Conservation (phyloP, 164 flowering plant genomes). For the Kingdonia uniflora region DNA sequence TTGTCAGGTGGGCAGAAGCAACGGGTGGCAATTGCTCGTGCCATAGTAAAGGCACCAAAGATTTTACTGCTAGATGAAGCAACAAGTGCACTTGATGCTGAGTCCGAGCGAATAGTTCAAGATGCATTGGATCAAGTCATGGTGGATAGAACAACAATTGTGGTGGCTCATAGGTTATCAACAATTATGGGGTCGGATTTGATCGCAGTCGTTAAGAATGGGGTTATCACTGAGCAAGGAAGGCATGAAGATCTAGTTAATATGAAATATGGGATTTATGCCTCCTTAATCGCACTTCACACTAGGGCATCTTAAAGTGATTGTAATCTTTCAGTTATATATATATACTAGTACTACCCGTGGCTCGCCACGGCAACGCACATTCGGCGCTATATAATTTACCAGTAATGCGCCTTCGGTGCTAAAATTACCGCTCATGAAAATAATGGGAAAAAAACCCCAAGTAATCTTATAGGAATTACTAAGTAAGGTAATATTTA, state of each 20-base stretch:
- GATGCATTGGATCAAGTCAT: conserved; percentile 19
- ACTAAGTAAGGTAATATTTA: no score
- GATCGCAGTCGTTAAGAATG: conserved; percentile 16
- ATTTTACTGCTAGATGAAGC: conserved; percentile 28
- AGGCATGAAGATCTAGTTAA: conserved; percentile 45
- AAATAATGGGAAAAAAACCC: no score
- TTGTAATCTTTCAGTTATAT: no score
- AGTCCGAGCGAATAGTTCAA: conserved; percentile 64
- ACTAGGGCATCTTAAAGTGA: conserved; percentile 8
- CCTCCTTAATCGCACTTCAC: conserved; percentile 60
- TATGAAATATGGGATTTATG: conserved; percentile 45
- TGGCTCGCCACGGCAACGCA: no score
- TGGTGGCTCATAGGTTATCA: conserved; percentile 70
- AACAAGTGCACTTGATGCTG: conserved; percentile 38
- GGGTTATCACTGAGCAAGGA: conserved; percentile 66
- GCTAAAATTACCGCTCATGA: no score
- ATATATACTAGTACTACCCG: no score
- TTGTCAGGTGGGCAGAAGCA: conserved; percentile 26
- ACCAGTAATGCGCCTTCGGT: no score
- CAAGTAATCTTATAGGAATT: no score
- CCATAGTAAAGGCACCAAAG: conserved; percentile 59
- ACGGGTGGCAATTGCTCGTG: conserved; percentile 62
- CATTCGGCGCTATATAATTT: no score
- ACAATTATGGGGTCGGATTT: conserved; percentile 26
- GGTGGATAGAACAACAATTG: conserved; percentile 59